Base-by-base conservation (phyloP, 176 grass and related monocot genomes). In the Pontederia paniculata region DNA sequence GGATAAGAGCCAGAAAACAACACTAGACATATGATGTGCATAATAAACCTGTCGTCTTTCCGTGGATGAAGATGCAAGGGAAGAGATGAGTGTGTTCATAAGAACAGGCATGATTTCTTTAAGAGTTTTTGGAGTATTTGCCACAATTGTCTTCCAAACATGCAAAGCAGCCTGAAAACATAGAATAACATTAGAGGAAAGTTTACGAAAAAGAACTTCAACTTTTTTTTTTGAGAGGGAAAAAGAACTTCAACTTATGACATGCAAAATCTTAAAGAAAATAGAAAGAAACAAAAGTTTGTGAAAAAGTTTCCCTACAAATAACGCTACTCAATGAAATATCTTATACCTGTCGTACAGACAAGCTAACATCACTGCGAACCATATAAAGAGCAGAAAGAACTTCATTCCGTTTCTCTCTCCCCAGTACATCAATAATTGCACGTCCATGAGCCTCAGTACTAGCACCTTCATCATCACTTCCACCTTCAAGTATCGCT, bases 311-410 rank as follows among this genome's bases (percentile, higher is more conserved):
- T 37, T 37, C 7, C 28, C 28, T 2, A 37, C 28, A 37, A 11
- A 22, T 19, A 52, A 1, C 12, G 12, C 52, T 23, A n/a, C n/a
- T n/a, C n/a, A 58, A 52, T 12, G 28, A 0, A 60, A 41, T 52
- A 13, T 12, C 0, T 70, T 14, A 44, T 90, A 97, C 91, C 91
- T 90, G 91, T n/a, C 86, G 85, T 42, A 97, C 91, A 2, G 80
- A 80, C 71, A 90, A 79, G 74, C 91, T 90, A 61, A 97, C 83
- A 84, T 97, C 91, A 76, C 79, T 86, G 48, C 91, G 86, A 60
- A 90, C 91, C 91, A 97, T 97, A 80, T 97, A 97, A 81, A 97
- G 53, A 63, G 91, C 91, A 81, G 91, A 86, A 84, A 97, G 86
- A 76, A 97, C 80, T 80, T 97, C 86, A 63, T 97, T 87, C 11